Conservation (phyloP, 2,329 filamentous ascomycete species). For the Raffaelea albimanens region DNA sequence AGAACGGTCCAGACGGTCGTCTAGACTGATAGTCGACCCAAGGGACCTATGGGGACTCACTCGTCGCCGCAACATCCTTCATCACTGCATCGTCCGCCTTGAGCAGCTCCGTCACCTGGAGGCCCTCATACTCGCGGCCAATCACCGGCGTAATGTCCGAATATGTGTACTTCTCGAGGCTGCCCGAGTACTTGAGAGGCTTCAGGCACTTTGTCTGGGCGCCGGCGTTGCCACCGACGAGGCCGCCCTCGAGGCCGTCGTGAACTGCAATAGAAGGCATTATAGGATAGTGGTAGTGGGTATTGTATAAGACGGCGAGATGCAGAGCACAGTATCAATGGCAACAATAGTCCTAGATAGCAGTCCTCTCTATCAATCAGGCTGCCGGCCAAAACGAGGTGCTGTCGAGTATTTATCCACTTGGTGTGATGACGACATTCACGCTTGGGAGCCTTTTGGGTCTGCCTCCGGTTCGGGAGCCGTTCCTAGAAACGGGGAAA, state of each 20-base stretch:
- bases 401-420: too few relatives aligned
- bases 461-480: too few relatives aligned
- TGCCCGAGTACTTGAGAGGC: conserved; percentile 25
- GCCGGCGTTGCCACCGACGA: background rate
- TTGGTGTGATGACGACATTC: too few relatives aligned
- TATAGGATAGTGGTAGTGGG: background rate
- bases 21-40: too few relatives aligned
- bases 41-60: conserved; percentile 26
- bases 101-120: conserved; percentile 50
- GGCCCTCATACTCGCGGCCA: conserved; percentile 49
- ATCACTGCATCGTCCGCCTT: conserved; percentile 51
- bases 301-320: too few relatives aligned
- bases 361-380: too few relatives aligned
- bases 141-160: conserved; percentile 54
- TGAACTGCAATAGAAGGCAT: conserved; percentile 1
- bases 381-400: too few relatives aligned
- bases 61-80: conserved; percentile 56
- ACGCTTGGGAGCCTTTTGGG: too few relatives aligned
- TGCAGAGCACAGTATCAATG: too few relatives aligned
- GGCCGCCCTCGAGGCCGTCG: background rate
- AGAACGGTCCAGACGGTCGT: too few relatives aligned
- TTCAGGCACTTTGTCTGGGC: conserved; percentile 3
- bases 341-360: too few relatives aligned
- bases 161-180: conserved; percentile 39
- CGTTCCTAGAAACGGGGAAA: too few relatives aligned